Conservation (phyloP, 1,284 basidiomycete genomes). For the Takashimella tepidaria region DNA sequence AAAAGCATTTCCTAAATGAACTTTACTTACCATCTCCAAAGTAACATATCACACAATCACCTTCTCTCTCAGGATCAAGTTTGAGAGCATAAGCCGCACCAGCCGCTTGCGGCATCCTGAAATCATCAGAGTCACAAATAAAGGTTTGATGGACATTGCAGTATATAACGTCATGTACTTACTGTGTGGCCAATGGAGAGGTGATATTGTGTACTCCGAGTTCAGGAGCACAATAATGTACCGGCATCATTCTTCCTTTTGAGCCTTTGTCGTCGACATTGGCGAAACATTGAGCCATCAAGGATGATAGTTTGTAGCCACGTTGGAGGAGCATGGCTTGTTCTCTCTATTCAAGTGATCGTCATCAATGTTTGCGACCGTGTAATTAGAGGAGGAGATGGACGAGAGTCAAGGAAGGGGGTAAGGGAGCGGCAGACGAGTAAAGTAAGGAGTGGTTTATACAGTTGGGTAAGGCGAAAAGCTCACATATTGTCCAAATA, state of each 20-base stretch:
- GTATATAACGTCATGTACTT: no score
- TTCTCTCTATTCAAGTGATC: slow-evolving; percentile 60
- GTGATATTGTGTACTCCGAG: slow-evolving; percentile 92
- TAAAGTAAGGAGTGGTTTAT: background rate
- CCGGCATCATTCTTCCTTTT: slow-evolving; percentile 86
- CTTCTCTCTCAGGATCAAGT: slow-evolving; percentile 65
- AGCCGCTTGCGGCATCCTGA: slow-evolving; percentile 79
- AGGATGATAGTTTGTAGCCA: slow-evolving; percentile 63
- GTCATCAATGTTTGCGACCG: no score
- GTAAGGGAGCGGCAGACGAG: background rate
- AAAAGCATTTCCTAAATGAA: no score
- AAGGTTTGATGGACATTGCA: background rate
- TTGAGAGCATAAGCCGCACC: slow-evolving; percentile 87
- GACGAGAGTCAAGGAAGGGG: slow-evolving; percentile 2
- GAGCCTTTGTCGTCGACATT: slow-evolving; percentile 72
- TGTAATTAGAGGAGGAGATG: slow-evolving; percentile 18
- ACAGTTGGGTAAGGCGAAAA: background rate
- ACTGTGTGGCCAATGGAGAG: slow-evolving; percentile 85
- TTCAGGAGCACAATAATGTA: slow-evolving; percentile 78
- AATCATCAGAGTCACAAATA: no score
- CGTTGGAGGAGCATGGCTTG: slow-evolving; percentile 85
- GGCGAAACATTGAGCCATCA: slow-evolving; percentile 86
- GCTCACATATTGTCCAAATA: slow-evolving; percentile 53
- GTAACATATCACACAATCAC: slow-evolving; percentile 79
- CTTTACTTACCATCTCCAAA: slow-evolving; percentile 68